These are phyloP conservation scores for Poa pratensis DNA, from an alignment of 176 grass and related monocot species.

Conservation along the genomic window DNA sequence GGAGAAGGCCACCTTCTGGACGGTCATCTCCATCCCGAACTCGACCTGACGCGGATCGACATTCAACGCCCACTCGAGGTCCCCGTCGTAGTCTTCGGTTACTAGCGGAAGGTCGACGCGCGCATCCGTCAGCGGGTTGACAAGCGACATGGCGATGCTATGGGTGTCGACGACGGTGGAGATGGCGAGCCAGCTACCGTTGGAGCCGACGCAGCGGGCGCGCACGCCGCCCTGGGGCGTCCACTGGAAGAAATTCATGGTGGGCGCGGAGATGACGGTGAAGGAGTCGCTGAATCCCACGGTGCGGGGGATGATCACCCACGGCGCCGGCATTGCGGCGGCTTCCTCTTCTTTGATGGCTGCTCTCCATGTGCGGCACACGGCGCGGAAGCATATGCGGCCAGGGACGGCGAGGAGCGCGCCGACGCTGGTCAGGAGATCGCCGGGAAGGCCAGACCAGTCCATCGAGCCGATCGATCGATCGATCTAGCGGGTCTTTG, in stretches of 20 bases:
- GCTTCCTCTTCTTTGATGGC: background rate
- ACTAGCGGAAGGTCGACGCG: background rate
- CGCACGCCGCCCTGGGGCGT: background rate
- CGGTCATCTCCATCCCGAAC: background rate
- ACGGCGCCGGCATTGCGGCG: constrained; percentile 18
- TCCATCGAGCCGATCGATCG: no score
- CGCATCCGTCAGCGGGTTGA: constrained; percentile 23
- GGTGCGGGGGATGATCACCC: background rate
- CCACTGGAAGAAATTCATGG: constrained; percentile 5
- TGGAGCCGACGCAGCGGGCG: constrained; percentile 34
- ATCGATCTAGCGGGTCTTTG: no score
- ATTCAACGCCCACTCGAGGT: background rate
- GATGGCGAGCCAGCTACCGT: constrained; percentile 28
- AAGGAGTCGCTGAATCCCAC: constrained; percentile 2
- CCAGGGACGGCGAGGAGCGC: background rate
- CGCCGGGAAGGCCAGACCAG: background rate
- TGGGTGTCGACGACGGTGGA: background rate
- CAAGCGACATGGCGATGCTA: background rate
- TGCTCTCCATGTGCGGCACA: constrained; percentile 19
- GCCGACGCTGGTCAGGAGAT: constrained; percentile 3
- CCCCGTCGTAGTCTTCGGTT: background rate
- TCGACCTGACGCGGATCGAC: background rate
- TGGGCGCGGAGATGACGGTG: constrained; percentile 24
- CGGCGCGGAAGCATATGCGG: constrained; percentile 17
- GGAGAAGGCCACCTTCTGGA: constrained; percentile 30